Evolutionary conservation across 2,329 filamentous ascomycete species (phyloP).

Genomic region (Colletotrichum kahawae): DNA sequence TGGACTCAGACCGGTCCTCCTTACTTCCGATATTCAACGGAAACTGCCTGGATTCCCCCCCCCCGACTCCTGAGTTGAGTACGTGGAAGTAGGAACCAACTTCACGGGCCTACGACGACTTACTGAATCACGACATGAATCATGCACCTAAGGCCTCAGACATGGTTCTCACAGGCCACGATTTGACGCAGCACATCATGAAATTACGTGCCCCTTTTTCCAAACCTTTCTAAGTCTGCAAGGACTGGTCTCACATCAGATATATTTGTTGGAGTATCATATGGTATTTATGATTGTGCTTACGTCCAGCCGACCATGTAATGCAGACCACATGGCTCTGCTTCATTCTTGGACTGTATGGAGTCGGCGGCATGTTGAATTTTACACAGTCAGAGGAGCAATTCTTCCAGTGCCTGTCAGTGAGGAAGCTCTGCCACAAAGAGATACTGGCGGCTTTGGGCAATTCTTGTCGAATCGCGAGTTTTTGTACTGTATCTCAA

Average conservation of each 20-base stretch:
- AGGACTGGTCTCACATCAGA: background rate
- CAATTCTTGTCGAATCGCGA: background rate
- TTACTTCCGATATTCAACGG: background rate
- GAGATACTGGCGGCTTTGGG: background rate
- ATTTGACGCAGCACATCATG: background rate
- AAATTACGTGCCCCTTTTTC: background rate
- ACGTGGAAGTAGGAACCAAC: background rate
- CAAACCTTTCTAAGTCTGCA: background rate
- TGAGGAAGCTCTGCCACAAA: background rate
- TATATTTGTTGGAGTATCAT: fast-evolving
- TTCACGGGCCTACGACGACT: background rate
- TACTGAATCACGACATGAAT: background rate
- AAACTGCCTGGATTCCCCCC: background rate
- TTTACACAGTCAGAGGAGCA: background rate
- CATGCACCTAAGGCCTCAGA: background rate
- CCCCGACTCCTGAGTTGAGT: background rate
- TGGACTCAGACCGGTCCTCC: background rate
- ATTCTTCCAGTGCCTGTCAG: background rate
- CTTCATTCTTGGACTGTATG: background rate
- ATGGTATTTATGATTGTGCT: background rate
- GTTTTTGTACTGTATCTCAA: background rate
- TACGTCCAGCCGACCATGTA: background rate
- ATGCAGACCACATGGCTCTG: background rate
- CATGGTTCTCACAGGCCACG: background rate
- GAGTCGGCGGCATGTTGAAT: background rate